Percentiles rank a stretch among this genome's conserved stretches.
phyloP scores from a whole-genome alignment of 371 early-diverging fungal species.

The Haplosporangium sp. region DNA sequence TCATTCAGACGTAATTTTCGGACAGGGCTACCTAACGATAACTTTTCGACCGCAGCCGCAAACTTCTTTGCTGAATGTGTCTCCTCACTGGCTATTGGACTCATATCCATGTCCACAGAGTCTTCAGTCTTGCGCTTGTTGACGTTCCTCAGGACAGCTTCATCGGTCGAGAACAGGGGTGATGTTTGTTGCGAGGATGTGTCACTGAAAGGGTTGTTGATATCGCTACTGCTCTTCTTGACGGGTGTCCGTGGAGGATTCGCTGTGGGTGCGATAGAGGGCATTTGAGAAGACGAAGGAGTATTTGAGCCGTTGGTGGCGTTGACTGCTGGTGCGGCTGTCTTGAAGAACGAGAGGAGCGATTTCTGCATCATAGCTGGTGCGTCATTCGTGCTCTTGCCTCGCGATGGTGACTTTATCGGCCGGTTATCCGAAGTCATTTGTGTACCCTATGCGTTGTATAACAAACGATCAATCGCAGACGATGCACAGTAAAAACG shows the following conservation, averaged over 20 bases:
- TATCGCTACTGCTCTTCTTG: neutral
- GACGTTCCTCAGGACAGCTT: constrained; percentile 8
- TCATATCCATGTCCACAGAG: constrained; percentile 17
- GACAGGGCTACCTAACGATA: constrained; percentile 32
- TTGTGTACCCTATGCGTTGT: neutral
- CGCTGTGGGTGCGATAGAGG: neutral
- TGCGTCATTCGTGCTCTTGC: constrained; percentile 59
- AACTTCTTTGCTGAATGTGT: constrained; percentile 43
- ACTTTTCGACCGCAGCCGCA: constrained; percentile 44
- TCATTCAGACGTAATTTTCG: constrained; percentile 14
- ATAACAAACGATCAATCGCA: too few relatives aligned
- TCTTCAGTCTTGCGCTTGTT: constrained; percentile 36
- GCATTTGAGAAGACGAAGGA: neutral
- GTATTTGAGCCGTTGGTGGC: neutral
- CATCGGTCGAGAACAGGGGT: constrained; percentile 40
- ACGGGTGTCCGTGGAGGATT: constrained; percentile 16
- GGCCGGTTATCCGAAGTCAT: constrained; percentile 29
- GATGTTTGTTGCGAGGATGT: constrained; percentile 20
- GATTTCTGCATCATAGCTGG: constrained; percentile 55
- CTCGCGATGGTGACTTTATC: constrained; percentile 57
- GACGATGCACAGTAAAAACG: neutral
- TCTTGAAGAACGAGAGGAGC: constrained; percentile 58
- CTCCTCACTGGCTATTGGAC: constrained; percentile 15
- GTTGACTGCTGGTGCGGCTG: constrained; percentile 20
- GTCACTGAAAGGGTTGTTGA: neutral